Evolutionary conservation across 768 basidiomycete genomes (phyloP).

Genomic region (Roridomyces roridus): DNA sequence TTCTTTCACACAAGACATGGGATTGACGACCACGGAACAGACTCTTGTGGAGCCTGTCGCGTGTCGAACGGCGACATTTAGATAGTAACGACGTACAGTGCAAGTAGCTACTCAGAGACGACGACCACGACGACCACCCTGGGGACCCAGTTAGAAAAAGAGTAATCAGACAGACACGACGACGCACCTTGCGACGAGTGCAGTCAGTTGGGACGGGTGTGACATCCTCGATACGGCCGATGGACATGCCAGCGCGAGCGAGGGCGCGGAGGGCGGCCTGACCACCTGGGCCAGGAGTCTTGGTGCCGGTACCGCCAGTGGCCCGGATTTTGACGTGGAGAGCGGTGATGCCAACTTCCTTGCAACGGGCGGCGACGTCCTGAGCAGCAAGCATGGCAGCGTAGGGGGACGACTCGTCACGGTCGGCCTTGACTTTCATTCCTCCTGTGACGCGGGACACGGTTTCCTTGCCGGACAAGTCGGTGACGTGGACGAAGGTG

Average conservation of each 20-base stretch:
- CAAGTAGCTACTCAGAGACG: constrained; percentile 63
- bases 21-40: constrained; percentile 80
- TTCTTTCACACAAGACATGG: too few relatives aligned
- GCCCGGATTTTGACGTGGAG: constrained; percentile 99
- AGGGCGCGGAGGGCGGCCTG: constrained; percentile 98
- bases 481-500: constrained; percentile 99
- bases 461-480: constrained; percentile 98
- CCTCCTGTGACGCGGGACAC: constrained; percentile 99
- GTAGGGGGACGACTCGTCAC: constrained; percentile 99
- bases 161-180: not conserved
- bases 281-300: constrained; percentile 98
- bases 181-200: constrained; percentile 90
- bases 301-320: constrained; percentile 97
- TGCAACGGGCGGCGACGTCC: constrained; percentile 95
- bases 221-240: constrained; percentile 98
- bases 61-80: constrained; percentile 86
- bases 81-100: constrained; percentile 39
- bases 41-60: constrained; percentile 80
- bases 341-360: constrained; percentile 97
- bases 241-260: constrained; percentile 97
- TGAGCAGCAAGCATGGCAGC: constrained; percentile 99
- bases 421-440: constrained; percentile 99
- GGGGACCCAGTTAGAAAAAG: constrained; percentile 9
- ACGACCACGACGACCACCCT: constrained; percentile 99
- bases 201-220: constrained; percentile 97